Conservation (phyloP, 192 early-diverging fungal species). For the Podila verticillata region DNA sequence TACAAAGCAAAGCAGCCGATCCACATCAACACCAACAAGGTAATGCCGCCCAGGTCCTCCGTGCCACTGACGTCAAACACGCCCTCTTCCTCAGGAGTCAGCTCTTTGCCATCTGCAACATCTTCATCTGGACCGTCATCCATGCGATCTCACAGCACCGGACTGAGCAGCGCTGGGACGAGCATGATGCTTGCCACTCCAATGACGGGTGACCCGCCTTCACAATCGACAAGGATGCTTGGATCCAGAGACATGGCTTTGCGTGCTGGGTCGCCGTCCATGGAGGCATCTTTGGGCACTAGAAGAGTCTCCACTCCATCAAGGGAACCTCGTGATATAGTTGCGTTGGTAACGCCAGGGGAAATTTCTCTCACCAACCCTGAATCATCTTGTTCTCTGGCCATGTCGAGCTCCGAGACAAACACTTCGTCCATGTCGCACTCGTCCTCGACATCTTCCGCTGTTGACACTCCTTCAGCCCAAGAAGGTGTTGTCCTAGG, state of each 20-base stretch:
- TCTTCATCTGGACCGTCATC: neutral
- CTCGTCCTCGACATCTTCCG: neutral
- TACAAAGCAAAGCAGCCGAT: slow-evolving; percentile 17
- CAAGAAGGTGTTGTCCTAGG: neutral
- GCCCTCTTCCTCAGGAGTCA: neutral
- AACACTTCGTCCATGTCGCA: neutral
- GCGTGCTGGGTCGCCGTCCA: too few relatives aligned
- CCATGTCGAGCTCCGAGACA: neutral
- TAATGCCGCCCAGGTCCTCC: neutral
- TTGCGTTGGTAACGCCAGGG: neutral
- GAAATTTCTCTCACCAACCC: neutral
- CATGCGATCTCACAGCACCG: neutral
- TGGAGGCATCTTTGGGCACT: too few relatives aligned
- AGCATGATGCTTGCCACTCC: neutral
- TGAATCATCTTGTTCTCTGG: neutral
- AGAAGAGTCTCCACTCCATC: neutral
- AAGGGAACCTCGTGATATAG: neutral
- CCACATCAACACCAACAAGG: slow-evolving; percentile 24
- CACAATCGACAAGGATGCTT: neutral
- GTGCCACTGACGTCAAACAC: neutral
- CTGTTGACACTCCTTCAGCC: neutral
- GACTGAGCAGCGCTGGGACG: neutral
- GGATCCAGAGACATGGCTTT: neutral
- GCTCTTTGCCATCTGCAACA: neutral
- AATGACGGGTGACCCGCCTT: neutral